phyloP scores from a whole-genome alignment of 2,329 filamentous ascomycete species.

The Cordyceps cateniannulata region DNA sequence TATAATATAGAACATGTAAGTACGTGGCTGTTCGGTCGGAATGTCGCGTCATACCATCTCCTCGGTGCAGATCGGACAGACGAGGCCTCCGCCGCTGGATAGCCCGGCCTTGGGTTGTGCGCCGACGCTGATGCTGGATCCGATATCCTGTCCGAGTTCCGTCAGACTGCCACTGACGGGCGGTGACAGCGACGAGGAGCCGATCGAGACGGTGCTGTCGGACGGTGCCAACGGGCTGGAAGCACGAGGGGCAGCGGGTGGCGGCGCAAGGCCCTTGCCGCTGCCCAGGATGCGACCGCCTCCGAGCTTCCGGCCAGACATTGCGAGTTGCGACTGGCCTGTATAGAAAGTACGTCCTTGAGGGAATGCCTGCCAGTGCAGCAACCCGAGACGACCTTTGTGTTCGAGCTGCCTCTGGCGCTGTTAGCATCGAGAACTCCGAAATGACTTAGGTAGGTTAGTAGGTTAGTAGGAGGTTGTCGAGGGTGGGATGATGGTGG shows the following conservation, averaged over 20 bases:
- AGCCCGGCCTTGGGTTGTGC: slow-evolving; percentile 47
- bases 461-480: too few species aligned
- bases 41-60: slow-evolving; percentile 70
- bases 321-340: slow-evolving; percentile 30
- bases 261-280: slow-evolving; percentile 73
- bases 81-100: slow-evolving; percentile 52
- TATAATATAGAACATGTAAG: slow-evolving; percentile 27
- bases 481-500: slow-evolving; percentile 11
- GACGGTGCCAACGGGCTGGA: slow-evolving; percentile 48
- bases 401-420: slow-evolving; percentile 26
- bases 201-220: slow-evolving; percentile 70
- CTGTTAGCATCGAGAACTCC: slow-evolving; percentile 7
- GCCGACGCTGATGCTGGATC: slow-evolving; percentile 68
- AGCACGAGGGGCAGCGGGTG: slow-evolving; percentile 39
- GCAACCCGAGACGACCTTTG: slow-evolving; percentile 25
- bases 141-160: slow-evolving; percentile 69
- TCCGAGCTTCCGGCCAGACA: slow-evolving; percentile 83
- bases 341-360: neutral
- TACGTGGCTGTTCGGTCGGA: neutral
- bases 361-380: neutral
- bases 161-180: slow-evolving; percentile 55
- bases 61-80: slow-evolving; percentile 97
- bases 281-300: slow-evolving; percentile 87
- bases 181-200: slow-evolving; percentile 63
- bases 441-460: neutral